Percentiles rank a stretch among this genome's conserved stretches.
Evolutionary conservation across 2,329 filamentous ascomycete genomes (phyloP).

Genomic region (Tolypocladium amazonense): DNA sequence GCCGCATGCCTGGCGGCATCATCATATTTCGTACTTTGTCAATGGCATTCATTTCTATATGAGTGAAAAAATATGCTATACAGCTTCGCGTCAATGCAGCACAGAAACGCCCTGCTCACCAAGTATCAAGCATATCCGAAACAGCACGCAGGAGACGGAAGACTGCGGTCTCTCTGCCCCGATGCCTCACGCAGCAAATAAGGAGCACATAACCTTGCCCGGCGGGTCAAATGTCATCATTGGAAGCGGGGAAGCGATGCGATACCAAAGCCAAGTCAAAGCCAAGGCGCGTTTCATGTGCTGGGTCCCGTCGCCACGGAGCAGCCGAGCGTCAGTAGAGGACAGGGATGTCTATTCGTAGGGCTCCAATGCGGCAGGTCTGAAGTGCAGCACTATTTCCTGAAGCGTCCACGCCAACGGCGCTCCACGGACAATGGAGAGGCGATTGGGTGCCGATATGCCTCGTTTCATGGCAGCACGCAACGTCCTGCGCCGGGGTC

Average conservation of each 20-base stretch:
- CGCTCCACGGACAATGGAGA: not conserved
- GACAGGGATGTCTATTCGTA: not conserved
- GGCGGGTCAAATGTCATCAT: not conserved
- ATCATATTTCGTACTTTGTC: not conserved
- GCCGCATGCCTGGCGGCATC: not conserved
- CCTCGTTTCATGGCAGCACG: not conserved
- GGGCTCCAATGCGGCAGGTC: not conserved
- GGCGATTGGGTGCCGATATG: not conserved
- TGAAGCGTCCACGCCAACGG: not conserved
- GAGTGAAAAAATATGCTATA: not conserved
- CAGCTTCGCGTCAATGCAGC: not conserved
- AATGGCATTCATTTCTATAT: not conserved
- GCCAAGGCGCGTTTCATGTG: not conserved
- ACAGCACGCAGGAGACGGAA: not conserved
- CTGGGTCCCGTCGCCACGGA: not conserved
- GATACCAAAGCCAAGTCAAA: not conserved
- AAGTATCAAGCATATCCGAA: not conserved
- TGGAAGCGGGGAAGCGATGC: not conserved
- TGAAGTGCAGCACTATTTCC: not conserved
- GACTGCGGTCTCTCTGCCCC: not conserved
- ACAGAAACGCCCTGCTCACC: not conserved
- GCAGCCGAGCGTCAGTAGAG: not conserved
- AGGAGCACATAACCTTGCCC: not conserved
- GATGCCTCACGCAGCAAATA: not conserved
- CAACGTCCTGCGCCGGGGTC: not conserved